A percentile compares a stretch with the other conserved stretches of the same genome.
Evolutionary conservation across 1,284 basidiomycete species (phyloP).

Genomic region (Heimioporus punctisporus): DNA sequence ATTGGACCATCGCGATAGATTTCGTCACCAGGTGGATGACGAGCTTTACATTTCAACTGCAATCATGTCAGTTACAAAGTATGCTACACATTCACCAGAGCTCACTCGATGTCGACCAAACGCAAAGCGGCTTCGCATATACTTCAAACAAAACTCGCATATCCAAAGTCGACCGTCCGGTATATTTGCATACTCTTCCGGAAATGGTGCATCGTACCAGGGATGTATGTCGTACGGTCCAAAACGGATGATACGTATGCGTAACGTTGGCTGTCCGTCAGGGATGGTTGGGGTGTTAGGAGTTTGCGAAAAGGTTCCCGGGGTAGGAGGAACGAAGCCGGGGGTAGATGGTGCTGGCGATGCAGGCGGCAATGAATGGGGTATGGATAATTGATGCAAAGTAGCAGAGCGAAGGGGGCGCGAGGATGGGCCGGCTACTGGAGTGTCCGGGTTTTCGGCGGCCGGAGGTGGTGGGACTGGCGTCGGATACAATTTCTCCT

Average conservation of each 20-base stretch:
- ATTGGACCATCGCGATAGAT: constrained; percentile 92
- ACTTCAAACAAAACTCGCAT: constrained; percentile 98
- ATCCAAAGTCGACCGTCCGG: constrained; percentile 96
- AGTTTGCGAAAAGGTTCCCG: constrained; percentile 32
- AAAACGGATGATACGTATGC: constrained; percentile 90
- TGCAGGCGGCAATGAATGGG: constrained; percentile 25
- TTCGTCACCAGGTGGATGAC: constrained; percentile 98
- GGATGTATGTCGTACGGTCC: constrained; percentile 97
- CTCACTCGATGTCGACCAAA: constrained; percentile 86
- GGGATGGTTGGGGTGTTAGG: constrained; percentile 23
- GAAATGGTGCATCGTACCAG: constrained; percentile 99
- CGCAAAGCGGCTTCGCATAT: constrained; percentile 96
- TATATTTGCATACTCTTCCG: constrained; percentile 95
- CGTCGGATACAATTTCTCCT: constrained; percentile 57
- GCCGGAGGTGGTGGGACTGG: constrained; percentile 37
- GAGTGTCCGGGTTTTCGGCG: constrained; percentile 42
- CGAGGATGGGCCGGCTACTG: constrained; percentile 57
- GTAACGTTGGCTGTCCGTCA: constrained; percentile 45
- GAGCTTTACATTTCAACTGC: constrained; percentile 92
- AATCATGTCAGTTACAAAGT: constrained; percentile 20
- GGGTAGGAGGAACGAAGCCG: constrained; percentile 36
- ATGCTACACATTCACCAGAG: constrained; percentile 1
- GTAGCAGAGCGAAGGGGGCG: constrained; percentile 65
- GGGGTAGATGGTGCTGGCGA: constrained; percentile 45
- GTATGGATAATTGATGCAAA: constrained; percentile 40